Evolutionary conservation across 2,329 filamentous ascomycete genomes (phyloP).

Genomic region (Cladophialophora bantiana): DNA sequence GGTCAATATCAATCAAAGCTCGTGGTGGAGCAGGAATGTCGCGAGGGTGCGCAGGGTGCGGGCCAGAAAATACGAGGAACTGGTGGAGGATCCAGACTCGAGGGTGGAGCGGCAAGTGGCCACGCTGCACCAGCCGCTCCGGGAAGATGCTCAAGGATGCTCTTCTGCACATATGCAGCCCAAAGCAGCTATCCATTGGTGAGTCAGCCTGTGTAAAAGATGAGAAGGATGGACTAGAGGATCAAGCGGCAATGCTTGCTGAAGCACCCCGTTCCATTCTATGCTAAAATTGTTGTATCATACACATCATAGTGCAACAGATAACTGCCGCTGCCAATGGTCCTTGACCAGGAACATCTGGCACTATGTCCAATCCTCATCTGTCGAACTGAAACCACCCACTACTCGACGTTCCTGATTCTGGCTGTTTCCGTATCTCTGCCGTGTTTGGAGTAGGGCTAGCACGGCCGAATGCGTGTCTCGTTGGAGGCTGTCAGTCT

Average conservation of each 20-base stretch:
- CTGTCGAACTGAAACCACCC: neutral
- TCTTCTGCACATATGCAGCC: conserved; percentile 7
- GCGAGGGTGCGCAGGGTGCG: conserved; percentile 4
- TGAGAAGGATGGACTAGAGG: conserved; percentile 9
- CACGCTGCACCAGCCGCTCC: neutral
- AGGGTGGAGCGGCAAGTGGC: conserved; percentile 1
- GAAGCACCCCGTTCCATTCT: conserved; percentile 3
- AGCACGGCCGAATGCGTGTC: neutral
- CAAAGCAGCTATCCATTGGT: conserved; percentile 27
- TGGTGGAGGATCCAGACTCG: conserved; percentile 1
- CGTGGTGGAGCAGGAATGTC: conserved; percentile 8
- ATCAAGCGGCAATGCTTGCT: conserved; percentile 25
- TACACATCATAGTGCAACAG: neutral
- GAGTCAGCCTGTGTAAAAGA: conserved; percentile 25
- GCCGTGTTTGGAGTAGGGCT: neutral
- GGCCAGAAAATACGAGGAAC: conserved; percentile 12
- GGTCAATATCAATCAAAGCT: conserved; percentile 15
- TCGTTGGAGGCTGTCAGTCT: neutral
- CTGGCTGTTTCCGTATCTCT: neutral
- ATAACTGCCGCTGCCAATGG: neutral
- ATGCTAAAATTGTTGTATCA: neutral
- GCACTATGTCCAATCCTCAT: neutral
- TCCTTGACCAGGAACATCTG: neutral
- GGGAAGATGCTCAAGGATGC: neutral
- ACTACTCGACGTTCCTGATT: neutral